Percentiles rank a stretch among this genome's conserved stretches.
Conservation (phyloP, 345 rosid species). For the Stellera chamaejasme region DNA sequence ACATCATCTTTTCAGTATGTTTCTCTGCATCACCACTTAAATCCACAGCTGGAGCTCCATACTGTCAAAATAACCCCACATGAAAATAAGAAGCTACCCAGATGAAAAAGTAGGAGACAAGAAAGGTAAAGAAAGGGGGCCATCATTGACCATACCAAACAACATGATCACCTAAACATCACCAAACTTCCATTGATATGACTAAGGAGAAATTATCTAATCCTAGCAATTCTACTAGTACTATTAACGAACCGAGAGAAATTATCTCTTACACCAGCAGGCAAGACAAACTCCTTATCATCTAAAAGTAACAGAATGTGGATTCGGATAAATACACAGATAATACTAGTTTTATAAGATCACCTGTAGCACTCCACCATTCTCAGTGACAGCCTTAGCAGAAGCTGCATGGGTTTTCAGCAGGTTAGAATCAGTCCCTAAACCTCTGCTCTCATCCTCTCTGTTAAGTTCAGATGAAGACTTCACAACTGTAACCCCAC, state of each 20-base stretch:
- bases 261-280: no score
- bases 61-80: constrained; percentile 24
- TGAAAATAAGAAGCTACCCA: no score
- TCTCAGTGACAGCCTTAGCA: constrained; percentile 37
- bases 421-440: constrained; percentile 22
- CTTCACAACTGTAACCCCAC: constrained; percentile 29
- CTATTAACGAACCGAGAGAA: no score
- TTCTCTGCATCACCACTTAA: constrained; percentile 36
- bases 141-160: not conserved
- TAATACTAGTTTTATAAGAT: constrained; percentile 2
- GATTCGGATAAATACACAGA: no score
- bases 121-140: no score
- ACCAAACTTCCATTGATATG: no score
- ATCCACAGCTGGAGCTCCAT: constrained; percentile 25
- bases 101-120: not conserved
- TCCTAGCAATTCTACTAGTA: no score
- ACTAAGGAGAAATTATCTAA: no score
- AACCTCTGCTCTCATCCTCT: constrained; percentile 28
- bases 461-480: constrained; percentile 16
- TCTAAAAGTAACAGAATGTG: no score
- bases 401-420: constrained; percentile 33
- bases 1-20: constrained; percentile 25
- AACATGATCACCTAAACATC: not conserved
- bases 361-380: constrained; percentile 55
- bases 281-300: no score